Base-by-base conservation (phyloP, 2,329 filamentous ascomycete genomes). In the Pyrenochaeta sp. region DNA sequence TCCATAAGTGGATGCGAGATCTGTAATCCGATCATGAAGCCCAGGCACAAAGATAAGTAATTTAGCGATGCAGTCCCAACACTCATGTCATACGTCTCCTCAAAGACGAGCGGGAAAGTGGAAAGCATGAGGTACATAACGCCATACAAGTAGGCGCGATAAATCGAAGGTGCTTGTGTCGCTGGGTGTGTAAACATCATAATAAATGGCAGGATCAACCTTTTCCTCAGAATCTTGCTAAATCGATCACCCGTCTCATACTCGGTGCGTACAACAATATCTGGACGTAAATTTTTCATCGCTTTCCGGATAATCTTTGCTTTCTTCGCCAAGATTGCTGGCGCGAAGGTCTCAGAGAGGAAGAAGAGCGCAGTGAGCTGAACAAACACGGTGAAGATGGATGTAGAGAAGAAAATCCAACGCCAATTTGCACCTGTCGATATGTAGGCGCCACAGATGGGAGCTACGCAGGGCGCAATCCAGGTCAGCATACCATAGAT, bases 381-480 rank as follows among this genome's bases (percentile, higher is more conserved):
- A 44, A 91, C 82, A 15, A 84, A 56, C 2, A 81, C 86, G 54
- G 86, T 85, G 12, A 78, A 78, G 52, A 90, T 86, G 1, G 86
- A 85, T 1, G 85, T 88, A 0, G 84, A 80, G 76, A 84, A 90
- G 75, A 91, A 91, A 12, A 86, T 83, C 89, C 89, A 91, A 33
- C 88, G 83, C 89, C 89, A 91, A 2, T 73, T 77, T 2, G 52
- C 62, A 10, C 56, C 49, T 40, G 54, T 47, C 2, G 62, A 68
- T 36, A 71, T 68, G 47, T 66, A 69, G 7, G 60, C 66, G 5
- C 36, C 75, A 32, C 58, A 64, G 7, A 71, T 70, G 7, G 67
- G 69, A 5, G 86, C 87, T 3, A 88, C 74, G 3, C 84, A 85
- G 4, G 87, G 87, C 0, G 87, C 87, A 2, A 89, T 80, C 12